phyloP scores from a whole-genome alignment of 139 green algal species.

The Chlorella sp. region DNA sequence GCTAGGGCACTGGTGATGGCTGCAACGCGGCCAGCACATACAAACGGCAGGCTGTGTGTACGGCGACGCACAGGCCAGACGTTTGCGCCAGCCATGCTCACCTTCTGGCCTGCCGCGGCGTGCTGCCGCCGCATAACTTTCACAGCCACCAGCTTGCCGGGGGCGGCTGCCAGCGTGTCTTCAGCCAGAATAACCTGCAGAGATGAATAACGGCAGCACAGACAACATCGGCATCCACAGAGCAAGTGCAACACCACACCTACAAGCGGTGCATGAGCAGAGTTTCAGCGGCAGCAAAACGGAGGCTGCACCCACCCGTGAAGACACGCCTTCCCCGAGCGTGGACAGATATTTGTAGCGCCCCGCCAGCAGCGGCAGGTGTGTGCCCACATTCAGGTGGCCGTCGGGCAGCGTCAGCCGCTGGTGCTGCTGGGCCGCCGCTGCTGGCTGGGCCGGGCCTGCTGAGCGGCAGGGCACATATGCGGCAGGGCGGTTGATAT shows the following conservation, averaged over 20 bases:
- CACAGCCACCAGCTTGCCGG: conserved; percentile 46
- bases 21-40: no score
- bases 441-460: background rate
- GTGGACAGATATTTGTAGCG: conserved; percentile 59
- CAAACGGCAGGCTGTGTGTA: no score
- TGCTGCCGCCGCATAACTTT: conserved; percentile 58
- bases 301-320: conserved; percentile 72
- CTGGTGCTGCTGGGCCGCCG: background rate
- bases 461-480: background rate
- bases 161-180: conserved; percentile 50
- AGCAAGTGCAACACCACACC: no score
- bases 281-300: no score
- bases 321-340: conserved; percentile 51
- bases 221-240: no score
- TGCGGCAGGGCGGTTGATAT: background rate
- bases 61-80: no score
- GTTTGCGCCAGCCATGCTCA: background rate
- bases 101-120: conserved; percentile 6
- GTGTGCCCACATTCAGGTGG: conserved; percentile 44
- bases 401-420: conserved; percentile 51
- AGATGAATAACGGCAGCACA: no score
- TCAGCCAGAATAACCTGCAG: conserved; percentile 77
- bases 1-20: no score
- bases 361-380: conserved; percentile 54
- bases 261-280: no score